Conservation (phyloP, 768 basidiomycete species). For the Collybiopsis confluens region DNA sequence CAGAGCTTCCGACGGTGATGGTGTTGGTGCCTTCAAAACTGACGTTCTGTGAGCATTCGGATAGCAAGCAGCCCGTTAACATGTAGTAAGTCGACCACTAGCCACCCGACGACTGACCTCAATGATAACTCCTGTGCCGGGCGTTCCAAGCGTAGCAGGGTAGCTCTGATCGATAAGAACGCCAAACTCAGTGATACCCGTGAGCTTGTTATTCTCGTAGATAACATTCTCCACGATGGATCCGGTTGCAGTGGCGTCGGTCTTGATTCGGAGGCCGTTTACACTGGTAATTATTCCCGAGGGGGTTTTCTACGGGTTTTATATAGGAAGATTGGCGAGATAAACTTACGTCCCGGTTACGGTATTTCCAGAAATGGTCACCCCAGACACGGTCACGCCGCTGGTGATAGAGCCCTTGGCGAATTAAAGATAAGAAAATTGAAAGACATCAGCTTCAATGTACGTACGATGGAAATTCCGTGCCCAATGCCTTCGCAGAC, state of each 20-base stretch:
- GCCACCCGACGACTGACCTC: neutral
- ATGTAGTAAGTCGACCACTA: no score
- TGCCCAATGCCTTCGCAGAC: conserved; percentile 5
- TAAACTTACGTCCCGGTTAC: neutral
- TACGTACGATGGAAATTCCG: conserved; percentile 7
- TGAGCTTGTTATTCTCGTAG: conserved; percentile 3
- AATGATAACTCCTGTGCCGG: conserved; percentile 7
- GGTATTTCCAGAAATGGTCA: conserved; percentile 4
- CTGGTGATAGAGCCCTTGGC: conserved; percentile 2
- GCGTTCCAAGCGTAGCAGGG: conserved; percentile 4
- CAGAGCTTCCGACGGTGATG: no score
- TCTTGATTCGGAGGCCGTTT: conserved; percentile 7
- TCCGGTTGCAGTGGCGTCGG: neutral
- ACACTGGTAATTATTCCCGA: neutral
- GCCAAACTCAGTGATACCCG: conserved; percentile 1
- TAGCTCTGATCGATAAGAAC: conserved; percentile 6
- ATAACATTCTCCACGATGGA: neutral
- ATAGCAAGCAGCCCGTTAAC: no score
- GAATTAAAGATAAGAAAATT: neutral
- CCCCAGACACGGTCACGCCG: conserved; percentile 3
- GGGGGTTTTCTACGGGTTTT: neutral
- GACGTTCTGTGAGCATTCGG: no score
- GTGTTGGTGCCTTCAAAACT: no score
- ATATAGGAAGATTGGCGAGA: neutral
- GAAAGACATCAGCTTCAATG: neutral